phyloP scores from a whole-genome alignment of 768 basidiomycete species.

The Psilocybe tampanensis region DNA sequence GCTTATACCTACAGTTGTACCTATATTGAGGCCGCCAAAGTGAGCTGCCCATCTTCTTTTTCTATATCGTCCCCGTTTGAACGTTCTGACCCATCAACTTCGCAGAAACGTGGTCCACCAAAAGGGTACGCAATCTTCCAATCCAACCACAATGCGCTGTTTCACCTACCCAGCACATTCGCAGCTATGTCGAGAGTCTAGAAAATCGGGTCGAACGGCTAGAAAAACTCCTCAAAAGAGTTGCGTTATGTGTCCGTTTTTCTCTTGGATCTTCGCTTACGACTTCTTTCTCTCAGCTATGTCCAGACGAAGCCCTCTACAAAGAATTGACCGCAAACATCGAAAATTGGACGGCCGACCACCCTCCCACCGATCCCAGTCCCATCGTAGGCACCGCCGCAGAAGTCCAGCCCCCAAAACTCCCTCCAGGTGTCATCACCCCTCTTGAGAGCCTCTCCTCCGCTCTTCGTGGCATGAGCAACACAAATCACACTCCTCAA shows the following conservation, averaged over 20 bases:
- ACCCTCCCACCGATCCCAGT: slow-evolving; percentile 23
- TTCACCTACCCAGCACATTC: not conserved
- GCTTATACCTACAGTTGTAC: slow-evolving; percentile 67
- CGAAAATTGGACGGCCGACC: slow-evolving; percentile 23
- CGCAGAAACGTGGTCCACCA: slow-evolving; percentile 60
- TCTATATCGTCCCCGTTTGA: too few relatives aligned
- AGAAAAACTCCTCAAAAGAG: slow-evolving; percentile 55
- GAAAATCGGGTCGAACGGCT: slow-evolving; percentile 64
- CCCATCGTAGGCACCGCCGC: slow-evolving; percentile 14
- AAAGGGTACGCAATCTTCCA: slow-evolving; percentile 47
- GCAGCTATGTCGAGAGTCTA: slow-evolving; percentile 60
- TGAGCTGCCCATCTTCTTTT: slow-evolving; percentile 30
- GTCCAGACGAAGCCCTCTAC: slow-evolving; percentile 63
- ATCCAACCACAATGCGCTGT: not conserved
- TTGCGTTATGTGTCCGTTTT: slow-evolving; percentile 23
- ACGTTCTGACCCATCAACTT: not conserved
- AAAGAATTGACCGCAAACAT: slow-evolving; percentile 50
- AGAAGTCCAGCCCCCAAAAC: not conserved
- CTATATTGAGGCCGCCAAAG: slow-evolving; percentile 72
- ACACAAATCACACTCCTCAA: slow-evolving; percentile 11
- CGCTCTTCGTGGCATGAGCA: slow-evolving; percentile 33
- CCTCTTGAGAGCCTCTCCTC: slow-evolving; percentile 32
- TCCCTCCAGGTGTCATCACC: not conserved
- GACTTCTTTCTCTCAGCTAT: slow-evolving; percentile 42
- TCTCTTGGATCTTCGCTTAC: not conserved